Percentiles rank a stretch among this genome's conserved stretches.
Evolutionary conservation across 805 yeast species (phyloP).

Genomic region (Kazachstania bromeliacearum): DNA sequence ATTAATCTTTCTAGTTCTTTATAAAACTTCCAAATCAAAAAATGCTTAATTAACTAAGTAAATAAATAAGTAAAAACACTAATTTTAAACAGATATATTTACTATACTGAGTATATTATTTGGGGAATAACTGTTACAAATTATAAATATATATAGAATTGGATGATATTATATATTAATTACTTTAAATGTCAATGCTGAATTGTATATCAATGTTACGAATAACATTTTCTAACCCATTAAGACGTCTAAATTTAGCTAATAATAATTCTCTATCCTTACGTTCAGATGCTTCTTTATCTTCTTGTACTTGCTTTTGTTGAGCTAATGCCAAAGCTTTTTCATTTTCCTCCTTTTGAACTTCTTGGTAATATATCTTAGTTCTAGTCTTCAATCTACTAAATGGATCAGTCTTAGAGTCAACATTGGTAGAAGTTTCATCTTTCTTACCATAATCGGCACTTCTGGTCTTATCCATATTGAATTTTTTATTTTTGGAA

Average conservation of each 20-base stretch:
- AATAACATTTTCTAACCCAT: constrained; percentile 47
- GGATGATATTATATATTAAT: not conserved
- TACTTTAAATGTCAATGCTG: constrained; percentile 27
- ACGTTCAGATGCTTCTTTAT: constrained; percentile 34
- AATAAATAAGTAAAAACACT: too few relatives aligned
- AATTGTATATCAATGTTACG: constrained; percentile 34
- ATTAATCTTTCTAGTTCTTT: not conserved
- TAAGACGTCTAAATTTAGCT: constrained; percentile 49
- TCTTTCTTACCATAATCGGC: constrained; percentile 63
- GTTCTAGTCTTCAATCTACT: constrained; percentile 83
- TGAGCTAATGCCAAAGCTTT: constrained; percentile 48
- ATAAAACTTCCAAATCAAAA: too few relatives aligned
- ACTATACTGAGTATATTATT: too few relatives aligned
- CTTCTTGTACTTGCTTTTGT: constrained; percentile 33
- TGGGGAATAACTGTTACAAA: too few relatives aligned
- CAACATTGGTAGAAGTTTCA: constrained; percentile 18
- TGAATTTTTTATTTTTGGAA: constrained; percentile 75
- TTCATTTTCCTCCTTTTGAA: constrained; percentile 48
- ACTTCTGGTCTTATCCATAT: constrained; percentile 63
- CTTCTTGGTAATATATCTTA: constrained; percentile 59
- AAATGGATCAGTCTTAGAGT: constrained; percentile 66
- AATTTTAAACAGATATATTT: too few relatives aligned
- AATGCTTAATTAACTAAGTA: too few relatives aligned
- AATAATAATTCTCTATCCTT: constrained; percentile 38
- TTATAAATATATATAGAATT: not conserved